phyloP scores from a whole-genome alignment of 2,329 filamentous ascomycete species.

The Pyricularia sp. region DNA sequence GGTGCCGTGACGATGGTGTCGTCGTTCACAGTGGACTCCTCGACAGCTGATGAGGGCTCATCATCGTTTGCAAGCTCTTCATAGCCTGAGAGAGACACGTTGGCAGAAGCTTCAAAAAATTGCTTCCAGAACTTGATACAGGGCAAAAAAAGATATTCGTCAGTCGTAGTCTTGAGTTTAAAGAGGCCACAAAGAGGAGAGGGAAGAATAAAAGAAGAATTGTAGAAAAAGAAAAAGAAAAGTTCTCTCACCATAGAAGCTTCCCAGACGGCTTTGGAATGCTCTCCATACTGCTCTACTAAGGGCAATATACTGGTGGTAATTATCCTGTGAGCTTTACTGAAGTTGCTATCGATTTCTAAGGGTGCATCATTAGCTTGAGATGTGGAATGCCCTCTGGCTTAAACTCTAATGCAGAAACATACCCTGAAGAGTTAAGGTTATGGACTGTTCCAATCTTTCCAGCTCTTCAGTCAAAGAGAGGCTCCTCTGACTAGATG shows the following conservation, averaged over 20 bases:
- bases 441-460: conserved; percentile 92
- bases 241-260: conserved; percentile 61
- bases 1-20: conserved; percentile 21
- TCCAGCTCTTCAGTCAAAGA: conserved; percentile 91
- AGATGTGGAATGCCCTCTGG: neutral
- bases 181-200: neutral
- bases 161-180: neutral
- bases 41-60: conserved; percentile 35
- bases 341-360: conserved; percentile 99
- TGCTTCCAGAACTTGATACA: conserved; percentile 85
- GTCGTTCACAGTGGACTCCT: conserved; percentile 43
- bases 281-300: conserved; percentile 88
- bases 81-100: conserved; percentile 90
- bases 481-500: conserved; percentile 40
- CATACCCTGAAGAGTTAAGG: conserved; percentile 78
- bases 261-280: conserved; percentile 91
- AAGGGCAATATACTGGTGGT: conserved; percentile 85
- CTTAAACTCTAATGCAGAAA: neutral
- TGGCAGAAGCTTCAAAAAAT: conserved; percentile 97
- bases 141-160: conserved; percentile 2
- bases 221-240: neutral
- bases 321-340: conserved; percentile 88
- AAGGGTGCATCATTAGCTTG: neutral
- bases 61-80: conserved; percentile 63
- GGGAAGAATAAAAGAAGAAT: neutral